Evolutionary conservation across 495 filamentous ascomycete species (phyloP).

Genomic region (Neurospora sp.): DNA sequence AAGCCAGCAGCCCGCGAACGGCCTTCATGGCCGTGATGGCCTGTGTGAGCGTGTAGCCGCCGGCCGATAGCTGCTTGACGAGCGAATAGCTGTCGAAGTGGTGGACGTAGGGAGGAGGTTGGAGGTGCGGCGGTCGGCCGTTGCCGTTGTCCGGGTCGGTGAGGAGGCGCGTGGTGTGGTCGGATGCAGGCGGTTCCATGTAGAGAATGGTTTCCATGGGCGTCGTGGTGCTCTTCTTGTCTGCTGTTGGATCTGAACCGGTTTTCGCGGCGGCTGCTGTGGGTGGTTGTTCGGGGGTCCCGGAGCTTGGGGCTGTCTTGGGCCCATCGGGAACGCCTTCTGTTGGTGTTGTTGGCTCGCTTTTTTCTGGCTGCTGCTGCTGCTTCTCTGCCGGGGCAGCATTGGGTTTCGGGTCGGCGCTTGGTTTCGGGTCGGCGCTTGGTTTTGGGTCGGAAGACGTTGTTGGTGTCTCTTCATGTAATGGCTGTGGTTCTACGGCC

Average conservation of each 20-base stretch:
- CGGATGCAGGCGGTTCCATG: conserved; percentile 36
- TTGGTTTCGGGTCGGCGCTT: not conserved
- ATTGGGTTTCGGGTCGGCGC: conserved; percentile 3
- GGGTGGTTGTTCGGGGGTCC: not conserved
- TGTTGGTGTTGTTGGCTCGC: conserved; percentile 2
- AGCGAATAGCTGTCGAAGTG: conserved; percentile 92
- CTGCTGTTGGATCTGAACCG: not conserved
- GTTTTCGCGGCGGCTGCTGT: not conserved
- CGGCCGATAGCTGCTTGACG: conserved; percentile 60
- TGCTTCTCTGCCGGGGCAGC: conserved; percentile 12
- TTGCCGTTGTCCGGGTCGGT: not conserved
- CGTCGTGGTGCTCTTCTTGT: conserved; percentile 22
- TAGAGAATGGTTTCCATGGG: conserved; percentile 60
- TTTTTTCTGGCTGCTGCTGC: conserved; percentile 6
- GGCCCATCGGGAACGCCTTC: not conserved
- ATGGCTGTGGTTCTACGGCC: conserved; percentile 45
- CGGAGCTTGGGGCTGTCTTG: not conserved
- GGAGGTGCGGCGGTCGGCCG: conserved; percentile 44
- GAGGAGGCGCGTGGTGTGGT: conserved; percentile 14
- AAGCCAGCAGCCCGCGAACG: conserved; percentile 60
- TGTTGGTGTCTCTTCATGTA: not conserved
- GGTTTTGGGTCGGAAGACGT: not conserved
- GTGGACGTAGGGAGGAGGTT: conserved; percentile 74
- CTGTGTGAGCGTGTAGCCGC: conserved; percentile 61
- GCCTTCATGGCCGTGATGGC: conserved; percentile 81